These are phyloP conservation scores for Boechera retrofracta DNA, from an alignment of 345 rosid genomes.

Conservation along the genomic window DNA sequence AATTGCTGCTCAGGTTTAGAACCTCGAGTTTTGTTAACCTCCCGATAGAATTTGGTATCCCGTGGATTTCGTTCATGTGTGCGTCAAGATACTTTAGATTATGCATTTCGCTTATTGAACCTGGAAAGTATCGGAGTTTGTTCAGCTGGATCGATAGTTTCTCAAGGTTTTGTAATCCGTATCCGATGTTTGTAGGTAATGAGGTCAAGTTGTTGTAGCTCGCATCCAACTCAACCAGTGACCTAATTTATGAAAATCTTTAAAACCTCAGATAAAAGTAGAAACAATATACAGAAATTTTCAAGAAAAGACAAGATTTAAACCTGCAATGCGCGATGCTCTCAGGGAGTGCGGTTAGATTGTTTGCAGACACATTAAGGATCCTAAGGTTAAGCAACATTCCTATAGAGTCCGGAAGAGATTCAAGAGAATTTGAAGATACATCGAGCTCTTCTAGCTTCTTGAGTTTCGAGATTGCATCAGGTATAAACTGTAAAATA, in stretches of 20 bases:
- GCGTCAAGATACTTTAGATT: constrained; percentile 68
- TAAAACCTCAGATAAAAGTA: constrained; percentile 9
- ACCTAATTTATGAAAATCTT: constrained; percentile 46
- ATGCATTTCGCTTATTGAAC: constrained; percentile 76
- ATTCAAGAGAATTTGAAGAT: constrained; percentile 67
- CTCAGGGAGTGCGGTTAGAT: constrained; percentile 76
- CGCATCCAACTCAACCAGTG: constrained; percentile 79
- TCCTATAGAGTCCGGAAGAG: constrained; percentile 86
- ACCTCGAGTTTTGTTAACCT: constrained; percentile 73
- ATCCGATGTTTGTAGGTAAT: constrained; percentile 80
- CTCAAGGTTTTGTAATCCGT: constrained; percentile 70
- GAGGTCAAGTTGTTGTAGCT: constrained; percentile 76
- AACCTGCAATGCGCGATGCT: constrained; percentile 61
- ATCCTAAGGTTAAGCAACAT: constrained; percentile 66
- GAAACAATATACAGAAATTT: background rate
- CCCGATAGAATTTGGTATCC: constrained; percentile 77
- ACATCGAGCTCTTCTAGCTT: constrained; percentile 75
- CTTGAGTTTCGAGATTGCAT: constrained; percentile 73
- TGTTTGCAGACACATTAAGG: constrained; percentile 68
- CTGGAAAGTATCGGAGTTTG: constrained; percentile 71
- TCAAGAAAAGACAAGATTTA: constrained; percentile 1
- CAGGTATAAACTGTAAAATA: constrained; percentile 73
- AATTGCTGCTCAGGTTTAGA: constrained; percentile 82
- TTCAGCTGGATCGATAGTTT: constrained; percentile 73
- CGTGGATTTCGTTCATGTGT: constrained; percentile 87